A percentile compares a stretch with the other conserved stretches of the same genome.
phyloP scores from a whole-genome alignment of 352 stramenopile species.

The Phytopythium mirpurense region DNA sequence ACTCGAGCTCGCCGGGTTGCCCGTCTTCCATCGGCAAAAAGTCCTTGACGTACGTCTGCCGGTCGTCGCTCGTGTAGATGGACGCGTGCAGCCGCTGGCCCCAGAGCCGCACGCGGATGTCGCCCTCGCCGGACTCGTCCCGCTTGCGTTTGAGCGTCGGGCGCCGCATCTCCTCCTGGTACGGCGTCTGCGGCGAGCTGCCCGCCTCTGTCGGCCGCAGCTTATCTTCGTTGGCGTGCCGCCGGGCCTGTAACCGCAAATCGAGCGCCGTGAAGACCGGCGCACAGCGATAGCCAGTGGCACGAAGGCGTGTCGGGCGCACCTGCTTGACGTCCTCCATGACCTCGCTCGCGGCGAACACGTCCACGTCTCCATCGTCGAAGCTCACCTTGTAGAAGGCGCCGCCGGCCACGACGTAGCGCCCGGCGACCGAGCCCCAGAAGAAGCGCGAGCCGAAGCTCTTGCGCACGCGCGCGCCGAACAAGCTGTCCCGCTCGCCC shows the following conservation, averaged over 20 bases:
- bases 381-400: constrained; percentile 81
- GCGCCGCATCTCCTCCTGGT: constrained; percentile 24
- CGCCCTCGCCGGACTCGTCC: constrained; percentile 14
- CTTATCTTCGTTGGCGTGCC: constrained; percentile 20
- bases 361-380: constrained; percentile 78
- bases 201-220: neutral
- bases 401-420: constrained; percentile 43
- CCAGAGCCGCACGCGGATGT: constrained; percentile 40
- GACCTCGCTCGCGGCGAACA: constrained; percentile 52
- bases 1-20: constrained; percentile 51
- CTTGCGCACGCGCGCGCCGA: constrained; percentile 53
- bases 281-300: no score
- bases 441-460: constrained; percentile 63
- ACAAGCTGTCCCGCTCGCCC: constrained; percentile 12
- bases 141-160: constrained; percentile 40
- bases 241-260: constrained; percentile 11
- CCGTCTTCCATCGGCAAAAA: constrained; percentile 45
- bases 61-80: constrained; percentile 45
- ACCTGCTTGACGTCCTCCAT: constrained; percentile 33
- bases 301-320: neutral
- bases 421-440: constrained; percentile 55
- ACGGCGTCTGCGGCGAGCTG: constrained; percentile 5
- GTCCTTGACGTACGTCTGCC: constrained; percentile 47
- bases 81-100: constrained; percentile 57
- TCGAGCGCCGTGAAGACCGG: neutral